These are phyloP conservation scores for Fusarium veterinarium DNA, from an alignment of 2,329 filamentous ascomycete species.

Conservation along the genomic window DNA sequence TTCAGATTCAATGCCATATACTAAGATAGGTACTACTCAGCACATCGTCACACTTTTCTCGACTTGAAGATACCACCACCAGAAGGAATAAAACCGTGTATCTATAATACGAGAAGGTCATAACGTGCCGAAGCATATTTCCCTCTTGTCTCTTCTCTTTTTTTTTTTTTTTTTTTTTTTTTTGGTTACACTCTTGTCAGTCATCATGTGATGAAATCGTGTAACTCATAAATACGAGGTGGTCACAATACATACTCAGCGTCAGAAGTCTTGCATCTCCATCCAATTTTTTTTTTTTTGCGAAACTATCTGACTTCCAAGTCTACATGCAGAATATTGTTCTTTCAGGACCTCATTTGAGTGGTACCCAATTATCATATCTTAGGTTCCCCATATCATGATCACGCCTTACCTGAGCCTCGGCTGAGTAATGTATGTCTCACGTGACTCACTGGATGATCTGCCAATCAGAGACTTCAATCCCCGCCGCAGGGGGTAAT, in stretches of 20 bases:
- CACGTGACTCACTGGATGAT: background rate
- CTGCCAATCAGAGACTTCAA: slow-evolving; percentile 17
- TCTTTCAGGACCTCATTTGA: background rate
- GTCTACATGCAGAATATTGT: background rate
- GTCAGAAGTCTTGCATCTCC: background rate
- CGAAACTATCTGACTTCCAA: background rate
- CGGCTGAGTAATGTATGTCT: background rate
- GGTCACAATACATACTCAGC: background rate
- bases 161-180: background rate
- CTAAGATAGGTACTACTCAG: background rate
- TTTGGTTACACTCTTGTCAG: background rate
- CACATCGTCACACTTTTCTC: background rate
- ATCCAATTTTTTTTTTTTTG: background rate
- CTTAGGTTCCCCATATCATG: background rate
- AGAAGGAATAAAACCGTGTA: background rate
- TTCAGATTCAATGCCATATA: background rate
- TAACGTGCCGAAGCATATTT: background rate
- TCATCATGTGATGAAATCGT: background rate
- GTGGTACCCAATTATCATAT: background rate
- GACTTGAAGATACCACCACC: background rate
- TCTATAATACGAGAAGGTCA: background rate
- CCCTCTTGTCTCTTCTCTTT: background rate
- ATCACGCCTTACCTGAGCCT: background rate
- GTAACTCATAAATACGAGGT: background rate
- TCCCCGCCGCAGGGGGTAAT: background rate